These are phyloP conservation scores for Artemisia annua DNA, from an alignment of 129 eudicot genomes.

Conservation along the genomic window DNA sequence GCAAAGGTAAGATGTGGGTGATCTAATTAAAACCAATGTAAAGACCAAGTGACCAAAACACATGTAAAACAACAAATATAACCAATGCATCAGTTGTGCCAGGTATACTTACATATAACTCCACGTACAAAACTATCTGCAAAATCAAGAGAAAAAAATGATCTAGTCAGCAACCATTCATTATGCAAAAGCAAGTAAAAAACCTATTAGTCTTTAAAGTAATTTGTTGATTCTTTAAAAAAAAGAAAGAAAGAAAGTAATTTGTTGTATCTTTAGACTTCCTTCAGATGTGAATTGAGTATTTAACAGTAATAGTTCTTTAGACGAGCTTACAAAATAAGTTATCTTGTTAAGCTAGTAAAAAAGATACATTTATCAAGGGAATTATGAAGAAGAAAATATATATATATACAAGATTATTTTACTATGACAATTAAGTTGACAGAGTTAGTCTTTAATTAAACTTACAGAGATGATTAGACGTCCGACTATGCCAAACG, in stretches of 20 bases:
- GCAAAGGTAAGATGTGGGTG: conserved; percentile 20
- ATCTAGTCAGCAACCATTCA: neutral
- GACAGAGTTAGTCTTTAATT: neutral
- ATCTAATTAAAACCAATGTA: conserved; percentile 3
- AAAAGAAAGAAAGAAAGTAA: neutral
- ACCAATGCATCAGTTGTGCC: neutral
- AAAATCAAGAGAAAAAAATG: neutral
- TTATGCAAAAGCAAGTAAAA: neutral
- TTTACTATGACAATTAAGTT: neutral
- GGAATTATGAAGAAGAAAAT: too few species aligned
- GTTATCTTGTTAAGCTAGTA: neutral
- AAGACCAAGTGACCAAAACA: neutral
- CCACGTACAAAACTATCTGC: conserved; percentile 85
- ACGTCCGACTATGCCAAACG: conserved; percentile 72
- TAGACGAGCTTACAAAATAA: neutral
- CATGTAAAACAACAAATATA: neutral
- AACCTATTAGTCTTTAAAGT: neutral
- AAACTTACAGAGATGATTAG: conserved; percentile 63
- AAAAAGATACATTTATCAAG: neutral
- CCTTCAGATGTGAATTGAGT: neutral
- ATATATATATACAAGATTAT: too few species aligned
- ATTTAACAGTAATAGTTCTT: neutral
- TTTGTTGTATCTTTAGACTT: neutral
- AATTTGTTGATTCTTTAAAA: neutral
- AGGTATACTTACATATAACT: conserved; percentile 75